A percentile compares a stretch with the other conserved stretches of the same genome.
These are phyloP conservation scores for Syzygium aromaticum DNA, from an alignment of 345 rosid species.

Conservation along the genomic window DNA sequence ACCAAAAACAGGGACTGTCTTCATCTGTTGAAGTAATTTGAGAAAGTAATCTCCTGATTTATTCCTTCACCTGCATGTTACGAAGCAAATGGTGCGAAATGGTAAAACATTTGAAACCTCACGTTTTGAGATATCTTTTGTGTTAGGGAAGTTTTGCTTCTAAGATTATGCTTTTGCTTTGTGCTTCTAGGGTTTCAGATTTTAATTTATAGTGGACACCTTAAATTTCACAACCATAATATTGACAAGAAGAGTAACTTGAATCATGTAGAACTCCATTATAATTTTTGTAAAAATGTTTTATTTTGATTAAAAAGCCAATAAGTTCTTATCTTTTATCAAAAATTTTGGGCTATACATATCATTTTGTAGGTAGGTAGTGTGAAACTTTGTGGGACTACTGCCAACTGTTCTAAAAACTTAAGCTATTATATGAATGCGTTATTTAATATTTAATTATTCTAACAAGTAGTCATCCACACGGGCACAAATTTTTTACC, in stretches of 20 bases:
- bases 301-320: neutral
- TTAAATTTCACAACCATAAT: neutral
- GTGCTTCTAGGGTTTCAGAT: neutral
- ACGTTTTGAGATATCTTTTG: neutral
- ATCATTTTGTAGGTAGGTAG: neutral
- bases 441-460: too few species aligned
- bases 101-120: neutral
- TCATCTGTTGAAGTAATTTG: neutral
- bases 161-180: neutral
- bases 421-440: too few species aligned
- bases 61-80: neutral
- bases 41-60: neutral
- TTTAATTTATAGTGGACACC: neutral
- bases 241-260: neutral
- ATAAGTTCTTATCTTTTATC: neutral
- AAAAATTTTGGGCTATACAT: neutral
- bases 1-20: neutral
- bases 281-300: neutral
- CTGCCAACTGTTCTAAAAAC: too few species aligned
- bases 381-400: too few species aligned
- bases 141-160: neutral
- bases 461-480: neutral
- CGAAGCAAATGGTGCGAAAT: neutral
- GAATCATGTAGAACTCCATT: neutral
- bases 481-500: neutral